Conservation (phyloP, 2,329 filamentous ascomycete species). For the Aspergillus oerlinghausenensis region DNA sequence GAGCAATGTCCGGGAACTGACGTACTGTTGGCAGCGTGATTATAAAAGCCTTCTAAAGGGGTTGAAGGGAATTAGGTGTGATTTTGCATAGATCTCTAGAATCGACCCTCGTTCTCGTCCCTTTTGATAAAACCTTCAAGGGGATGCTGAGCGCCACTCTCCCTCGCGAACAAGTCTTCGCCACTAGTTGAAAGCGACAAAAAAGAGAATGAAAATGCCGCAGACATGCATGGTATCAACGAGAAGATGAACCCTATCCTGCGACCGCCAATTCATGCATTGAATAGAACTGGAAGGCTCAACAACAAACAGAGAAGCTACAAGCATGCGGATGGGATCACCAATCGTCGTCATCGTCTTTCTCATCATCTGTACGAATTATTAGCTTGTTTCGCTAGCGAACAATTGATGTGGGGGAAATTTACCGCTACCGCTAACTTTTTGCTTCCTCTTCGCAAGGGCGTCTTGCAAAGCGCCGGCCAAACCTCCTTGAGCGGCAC, state of each 20-base stretch:
- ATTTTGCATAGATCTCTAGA: neutral
- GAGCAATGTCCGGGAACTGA: too few species aligned
- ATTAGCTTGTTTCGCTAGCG: constrained; percentile 18
- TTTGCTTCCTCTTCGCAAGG: constrained; percentile 79
- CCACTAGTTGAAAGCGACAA: neutral
- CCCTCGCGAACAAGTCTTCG: neutral
- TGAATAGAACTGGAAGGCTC: neutral
- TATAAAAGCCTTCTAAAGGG: neutral
- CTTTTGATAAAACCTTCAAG: neutral
- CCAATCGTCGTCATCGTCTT: constrained; percentile 45
- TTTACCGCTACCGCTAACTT: constrained; percentile 93
- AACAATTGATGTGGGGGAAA: constrained; percentile 24
- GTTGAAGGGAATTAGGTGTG: neutral
- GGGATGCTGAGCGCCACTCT: neutral
- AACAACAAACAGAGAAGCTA: neutral
- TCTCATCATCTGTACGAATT: constrained; percentile 40
- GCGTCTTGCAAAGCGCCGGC: constrained; percentile 77
- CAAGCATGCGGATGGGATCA: constrained; percentile 18
- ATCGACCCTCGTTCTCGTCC: neutral
- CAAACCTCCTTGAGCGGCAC: constrained; percentile 56
- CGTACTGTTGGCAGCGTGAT: too few species aligned
- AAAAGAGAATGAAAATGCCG: constrained; percentile 4
- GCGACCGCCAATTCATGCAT: constrained; percentile 3
- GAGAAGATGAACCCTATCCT: constrained; percentile 3
- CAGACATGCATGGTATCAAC: constrained; percentile 13